Conservation (phyloP, 108 stramenopile species). For the Bacterosira constricta region DNA sequence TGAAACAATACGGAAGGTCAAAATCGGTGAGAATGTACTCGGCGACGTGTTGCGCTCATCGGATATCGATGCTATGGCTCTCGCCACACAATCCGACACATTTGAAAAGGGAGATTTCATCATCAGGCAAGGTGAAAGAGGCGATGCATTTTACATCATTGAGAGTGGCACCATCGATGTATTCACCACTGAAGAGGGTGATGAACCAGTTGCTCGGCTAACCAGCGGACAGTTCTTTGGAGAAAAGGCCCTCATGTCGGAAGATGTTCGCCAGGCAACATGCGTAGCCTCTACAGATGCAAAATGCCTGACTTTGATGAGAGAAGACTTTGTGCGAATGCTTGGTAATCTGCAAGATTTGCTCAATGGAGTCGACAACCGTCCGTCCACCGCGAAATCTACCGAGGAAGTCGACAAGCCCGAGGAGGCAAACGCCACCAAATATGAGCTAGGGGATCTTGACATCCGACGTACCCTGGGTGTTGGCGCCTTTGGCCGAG, state of each 20-base stretch:
- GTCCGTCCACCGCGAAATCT: neutral
- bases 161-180: slow-evolving; percentile 77
- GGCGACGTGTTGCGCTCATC: slow-evolving; percentile 62
- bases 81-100: slow-evolving; percentile 53
- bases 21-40: slow-evolving; percentile 65
- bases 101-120: slow-evolving; percentile 85
- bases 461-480: slow-evolving; percentile 62
- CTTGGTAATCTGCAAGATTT: slow-evolving; percentile 76
- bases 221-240: slow-evolving; percentile 86
- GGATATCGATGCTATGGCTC: slow-evolving; percentile 74
- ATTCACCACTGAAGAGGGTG: slow-evolving; percentile 57
- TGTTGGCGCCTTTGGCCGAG: slow-evolving; percentile 78
- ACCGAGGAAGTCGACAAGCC: neutral
- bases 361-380: slow-evolving; percentile 37
- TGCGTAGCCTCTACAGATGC: slow-evolving; percentile 69
- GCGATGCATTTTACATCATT: slow-evolving; percentile 89
- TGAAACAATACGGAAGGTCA: slow-evolving; percentile 74
- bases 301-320: slow-evolving; percentile 51
- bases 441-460: slow-evolving; percentile 47
- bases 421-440: slow-evolving; percentile 10
- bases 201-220: slow-evolving; percentile 62
- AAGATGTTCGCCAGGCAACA: slow-evolving; percentile 76
- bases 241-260: slow-evolving; percentile 80
- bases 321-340: slow-evolving; percentile 76
- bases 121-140: slow-evolving; percentile 87